Base-by-base conservation (phyloP, 208 protist genomes). In the Novymonas esmeraldas region DNA sequence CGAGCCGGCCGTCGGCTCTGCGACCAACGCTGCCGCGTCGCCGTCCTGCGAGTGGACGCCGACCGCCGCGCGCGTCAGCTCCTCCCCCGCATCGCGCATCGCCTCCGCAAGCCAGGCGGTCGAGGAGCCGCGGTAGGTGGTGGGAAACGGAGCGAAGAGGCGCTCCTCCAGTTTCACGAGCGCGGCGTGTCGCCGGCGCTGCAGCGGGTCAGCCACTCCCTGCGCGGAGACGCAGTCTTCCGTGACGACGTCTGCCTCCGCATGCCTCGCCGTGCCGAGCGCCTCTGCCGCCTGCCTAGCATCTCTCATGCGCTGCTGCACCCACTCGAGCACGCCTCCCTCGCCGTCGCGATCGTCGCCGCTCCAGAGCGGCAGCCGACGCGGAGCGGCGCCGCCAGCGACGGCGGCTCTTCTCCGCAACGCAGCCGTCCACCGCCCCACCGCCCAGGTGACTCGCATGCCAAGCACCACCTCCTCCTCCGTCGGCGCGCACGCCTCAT, bases 51-150 rank as follows among this genome's bases (percentile, higher is more conserved):
- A n/a, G n/a, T n/a, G n/a, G n/a, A n/a, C n/a, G n/a, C n/a, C n/a
- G n/a, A 60, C 10, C n/a, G 65, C 34, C 18, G 62, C 45, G 0
- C 18, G 3, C 18, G 48, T 42, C 11, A 45, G 46, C 22, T 70
- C 42, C 33, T 45, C 55, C 16, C 61, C 75, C 3, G 76, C 80
- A 14, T 84, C 79, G 9, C 59, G 66, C 26, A 84, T 64, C 9
- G 76, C 79, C 16, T 52, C 38, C 24, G 36, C 28, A 29, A 90
- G 39, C 84, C 84, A 90, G 41, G 69, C 75, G 0, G 66, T 73
- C 6, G 70, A 69, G 6, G 71, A 55, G 20, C 78, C 65, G 14
- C 68, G 70, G 49, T 72, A 81, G 34, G 50, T 26, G 16, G 52
- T 3, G 4, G 69, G 24, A 34, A 59, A 61, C 3, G 68, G 75